A percentile compares a stretch with the other conserved stretches of the same genome.
Conservation (phyloP, 805 yeast species). For the Brettanomyces sp. region DNA sequence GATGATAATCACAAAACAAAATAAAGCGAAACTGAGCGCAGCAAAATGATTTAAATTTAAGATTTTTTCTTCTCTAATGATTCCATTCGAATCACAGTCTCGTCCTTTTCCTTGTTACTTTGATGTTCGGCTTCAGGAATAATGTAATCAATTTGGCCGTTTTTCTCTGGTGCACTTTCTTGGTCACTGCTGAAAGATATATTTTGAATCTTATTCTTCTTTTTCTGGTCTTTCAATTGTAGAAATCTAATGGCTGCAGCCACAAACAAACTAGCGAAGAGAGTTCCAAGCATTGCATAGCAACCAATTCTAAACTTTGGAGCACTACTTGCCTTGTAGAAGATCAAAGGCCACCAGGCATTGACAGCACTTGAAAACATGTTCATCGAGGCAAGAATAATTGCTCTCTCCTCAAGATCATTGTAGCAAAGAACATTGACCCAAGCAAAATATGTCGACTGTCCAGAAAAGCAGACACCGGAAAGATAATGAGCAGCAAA, state of each 20-base stretch:
- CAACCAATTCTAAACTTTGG: slow-evolving; percentile 32
- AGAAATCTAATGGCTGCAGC: slow-evolving; percentile 33
- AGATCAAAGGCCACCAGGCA: slow-evolving; percentile 57
- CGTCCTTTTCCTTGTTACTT: too few species aligned
- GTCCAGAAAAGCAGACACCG: slow-evolving; percentile 21
- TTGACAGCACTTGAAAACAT: slow-evolving; percentile 44
- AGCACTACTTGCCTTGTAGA: slow-evolving; percentile 41
- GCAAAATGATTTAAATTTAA: too few species aligned
- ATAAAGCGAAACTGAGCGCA: too few species aligned
- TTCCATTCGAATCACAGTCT: too few species aligned
- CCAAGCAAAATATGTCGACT: slow-evolving; percentile 45
- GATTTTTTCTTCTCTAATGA: too few species aligned
- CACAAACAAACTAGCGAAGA: slow-evolving; percentile 31
- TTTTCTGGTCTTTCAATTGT: slow-evolving; percentile 29
- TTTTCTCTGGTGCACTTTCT: too few species aligned
- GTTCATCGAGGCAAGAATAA: slow-evolving; percentile 32
- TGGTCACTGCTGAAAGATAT: too few species aligned
- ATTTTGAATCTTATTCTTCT: background rate
- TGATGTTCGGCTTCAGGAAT: too few species aligned
- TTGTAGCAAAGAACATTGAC: slow-evolving; percentile 36
- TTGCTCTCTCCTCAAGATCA: slow-evolving; percentile 29
- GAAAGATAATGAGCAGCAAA: slow-evolving; percentile 40
- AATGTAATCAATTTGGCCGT: too few species aligned
- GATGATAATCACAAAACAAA: too few species aligned
- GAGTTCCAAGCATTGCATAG: slow-evolving; percentile 48